Conservation (phyloP, 2,329 filamentous ascomycete species). For the Septoria linicola region DNA sequence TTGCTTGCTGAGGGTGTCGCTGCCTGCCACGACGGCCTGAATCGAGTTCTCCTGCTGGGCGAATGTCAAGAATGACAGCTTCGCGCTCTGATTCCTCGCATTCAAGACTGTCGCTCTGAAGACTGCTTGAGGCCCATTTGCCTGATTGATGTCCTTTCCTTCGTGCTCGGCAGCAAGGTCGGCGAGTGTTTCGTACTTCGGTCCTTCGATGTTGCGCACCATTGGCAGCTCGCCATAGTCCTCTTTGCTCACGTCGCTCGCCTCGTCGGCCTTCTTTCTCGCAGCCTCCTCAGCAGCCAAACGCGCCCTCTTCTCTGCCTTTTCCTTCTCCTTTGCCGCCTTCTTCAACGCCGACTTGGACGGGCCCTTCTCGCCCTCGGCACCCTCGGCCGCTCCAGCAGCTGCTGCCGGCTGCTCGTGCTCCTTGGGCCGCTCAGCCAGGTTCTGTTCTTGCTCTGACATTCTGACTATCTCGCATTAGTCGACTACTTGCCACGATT, state of each 20-base stretch:
- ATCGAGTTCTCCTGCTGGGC: slow-evolving; percentile 73
- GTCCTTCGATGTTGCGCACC: slow-evolving; percentile 43
- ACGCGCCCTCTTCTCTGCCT: slow-evolving; percentile 66
- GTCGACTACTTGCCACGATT: no score
- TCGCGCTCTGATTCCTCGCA: slow-evolving; percentile 80
- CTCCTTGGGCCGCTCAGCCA: slow-evolving; percentile 36
- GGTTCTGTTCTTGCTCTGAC: slow-evolving; percentile 18
- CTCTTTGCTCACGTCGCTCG: slow-evolving; percentile 65
- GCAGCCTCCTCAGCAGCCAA: slow-evolving; percentile 67
- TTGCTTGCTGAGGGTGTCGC: slow-evolving; percentile 62
- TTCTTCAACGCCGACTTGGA: slow-evolving; percentile 85
- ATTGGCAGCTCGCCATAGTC: slow-evolving; percentile 74
- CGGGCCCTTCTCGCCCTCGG: slow-evolving; percentile 46
- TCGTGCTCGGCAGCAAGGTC: slow-evolving; percentile 62
- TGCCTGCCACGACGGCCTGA: slow-evolving; percentile 66
- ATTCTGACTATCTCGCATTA: slow-evolving; percentile 2
- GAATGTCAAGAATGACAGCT: slow-evolving; percentile 87
- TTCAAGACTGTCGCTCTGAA: slow-evolving; percentile 84
- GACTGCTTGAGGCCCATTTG: slow-evolving; percentile 57
- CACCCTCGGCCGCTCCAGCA: slow-evolving; percentile 28
- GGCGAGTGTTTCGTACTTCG: slow-evolving; percentile 60
- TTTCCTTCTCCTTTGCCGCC: slow-evolving; percentile 85
- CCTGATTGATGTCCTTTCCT: slow-evolving; percentile 32
- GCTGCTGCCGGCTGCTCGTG: slow-evolving; percentile 22
- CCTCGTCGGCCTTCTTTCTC: slow-evolving; percentile 65